Conservation (phyloP, 176 grass and related monocot genomes). For the Musa troglodytarum region DNA sequence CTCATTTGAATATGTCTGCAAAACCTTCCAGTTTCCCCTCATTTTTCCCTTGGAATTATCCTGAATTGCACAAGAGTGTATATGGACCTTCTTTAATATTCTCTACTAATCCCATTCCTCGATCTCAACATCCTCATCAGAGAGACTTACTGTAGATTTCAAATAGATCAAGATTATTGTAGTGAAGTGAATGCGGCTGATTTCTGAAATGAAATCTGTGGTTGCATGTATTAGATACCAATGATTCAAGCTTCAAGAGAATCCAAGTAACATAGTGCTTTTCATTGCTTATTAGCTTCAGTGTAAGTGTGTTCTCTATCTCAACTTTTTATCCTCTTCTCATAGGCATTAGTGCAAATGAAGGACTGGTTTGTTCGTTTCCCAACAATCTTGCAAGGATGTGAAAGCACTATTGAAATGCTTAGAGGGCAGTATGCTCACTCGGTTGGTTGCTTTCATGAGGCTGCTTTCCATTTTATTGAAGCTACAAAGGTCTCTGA, state of each 20-base stretch:
- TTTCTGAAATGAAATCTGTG: neutral
- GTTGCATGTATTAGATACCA: neutral
- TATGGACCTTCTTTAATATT: neutral
- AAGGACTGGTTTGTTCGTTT: conserved; percentile 78
- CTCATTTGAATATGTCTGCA: too few relatives aligned
- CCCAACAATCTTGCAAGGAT: conserved; percentile 73
- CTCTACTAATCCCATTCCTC: neutral
- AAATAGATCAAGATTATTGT: neutral
- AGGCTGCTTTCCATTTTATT: conserved; percentile 81
- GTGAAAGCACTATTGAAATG: conserved; percentile 83
- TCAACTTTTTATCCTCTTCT: conserved; percentile 15
- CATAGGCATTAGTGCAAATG: conserved; percentile 76
- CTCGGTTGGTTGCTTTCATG: conserved; percentile 86
- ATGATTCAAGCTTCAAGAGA: neutral
- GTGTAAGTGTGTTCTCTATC: conserved; percentile 9
- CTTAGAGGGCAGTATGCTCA: conserved; percentile 93
- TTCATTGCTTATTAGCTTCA: neutral
- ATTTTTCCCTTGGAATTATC: too few relatives aligned
- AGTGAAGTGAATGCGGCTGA: neutral
- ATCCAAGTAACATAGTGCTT: neutral
- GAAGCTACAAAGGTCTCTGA: conserved; percentile 57
- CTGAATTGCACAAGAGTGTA: neutral
- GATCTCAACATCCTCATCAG: neutral
- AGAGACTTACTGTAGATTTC: neutral
- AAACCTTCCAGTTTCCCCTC: too few relatives aligned